phyloP scores from a whole-genome alignment of 1,284 basidiomycete species.

The Takashimella tepidaria region DNA sequence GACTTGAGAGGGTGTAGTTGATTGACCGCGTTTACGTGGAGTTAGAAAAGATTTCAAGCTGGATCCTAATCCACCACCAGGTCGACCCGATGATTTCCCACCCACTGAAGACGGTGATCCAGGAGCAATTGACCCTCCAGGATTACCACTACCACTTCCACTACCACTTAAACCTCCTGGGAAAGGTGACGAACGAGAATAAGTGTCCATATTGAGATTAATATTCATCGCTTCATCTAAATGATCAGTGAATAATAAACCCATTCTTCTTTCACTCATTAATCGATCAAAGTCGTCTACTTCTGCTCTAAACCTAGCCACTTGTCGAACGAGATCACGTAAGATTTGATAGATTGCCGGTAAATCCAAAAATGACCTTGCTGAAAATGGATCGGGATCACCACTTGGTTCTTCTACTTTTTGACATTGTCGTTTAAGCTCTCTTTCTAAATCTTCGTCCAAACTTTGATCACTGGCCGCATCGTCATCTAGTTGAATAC shows the following conservation, averaged over 20 bases:
- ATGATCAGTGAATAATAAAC: slow-evolving; percentile 87
- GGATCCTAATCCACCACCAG: slow-evolving; percentile 38
- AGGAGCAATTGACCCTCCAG: not conserved
- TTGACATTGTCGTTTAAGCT: slow-evolving; percentile 3
- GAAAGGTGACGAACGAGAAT: not conserved
- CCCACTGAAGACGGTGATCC: not conserved
- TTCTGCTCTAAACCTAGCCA: slow-evolving; percentile 22
- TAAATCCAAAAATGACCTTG: slow-evolving; percentile 9
- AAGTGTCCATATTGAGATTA: not conserved
- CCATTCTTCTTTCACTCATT: slow-evolving; percentile 77
- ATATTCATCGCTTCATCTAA: slow-evolving; percentile 76
- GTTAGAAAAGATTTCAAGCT: slow-evolving; percentile 72
- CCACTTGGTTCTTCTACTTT: slow-evolving; percentile 51
- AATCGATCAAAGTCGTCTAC: slow-evolving; percentile 73
- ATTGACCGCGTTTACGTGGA: slow-evolving; percentile 54
- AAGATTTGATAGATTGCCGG: slow-evolving; percentile 75
- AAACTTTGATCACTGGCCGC: slow-evolving; percentile 14
- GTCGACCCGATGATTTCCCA: not conserved
- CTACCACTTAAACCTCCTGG: not conserved
- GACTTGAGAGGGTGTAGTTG: not conserved
- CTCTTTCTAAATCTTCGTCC: slow-evolving; percentile 12
- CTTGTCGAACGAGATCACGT: slow-evolving; percentile 63
- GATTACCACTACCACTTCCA: not conserved
- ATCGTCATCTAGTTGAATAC: slow-evolving; percentile 11
- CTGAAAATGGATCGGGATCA: not conserved